These are phyloP conservation scores for Knoxdaviesia capensis DNA, from an alignment of 2,329 filamentous ascomycete genomes.

Conservation along the genomic window DNA sequence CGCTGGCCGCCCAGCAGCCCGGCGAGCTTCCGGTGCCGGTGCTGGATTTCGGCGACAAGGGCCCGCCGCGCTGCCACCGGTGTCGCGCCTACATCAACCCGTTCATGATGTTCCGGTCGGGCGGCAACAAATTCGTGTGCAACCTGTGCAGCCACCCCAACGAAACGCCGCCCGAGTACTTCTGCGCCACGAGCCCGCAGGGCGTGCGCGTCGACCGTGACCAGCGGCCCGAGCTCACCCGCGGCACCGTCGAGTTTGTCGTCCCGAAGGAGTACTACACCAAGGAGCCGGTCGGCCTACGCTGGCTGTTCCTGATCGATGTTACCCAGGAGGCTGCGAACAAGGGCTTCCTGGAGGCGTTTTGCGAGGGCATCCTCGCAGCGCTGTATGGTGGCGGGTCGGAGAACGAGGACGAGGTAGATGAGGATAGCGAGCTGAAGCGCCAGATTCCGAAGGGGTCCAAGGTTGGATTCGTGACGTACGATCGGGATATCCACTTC, in stretches of 20 bases:
- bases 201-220: conserved; percentile 75
- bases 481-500: conserved; percentile 92
- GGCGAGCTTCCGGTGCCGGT: conserved; percentile 81
- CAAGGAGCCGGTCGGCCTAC: conserved; percentile 72
- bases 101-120: conserved; percentile 92
- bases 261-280: conserved; percentile 99
- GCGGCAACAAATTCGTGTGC: conserved; percentile 92
- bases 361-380: conserved; percentile 71
- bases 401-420: conserved; percentile 21
- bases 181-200: conserved; percentile 71
- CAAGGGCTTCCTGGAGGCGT: conserved; percentile 74
- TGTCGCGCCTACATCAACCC: conserved; percentile 97
- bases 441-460: conserved; percentile 52
- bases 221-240: conserved; percentile 71
- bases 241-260: conserved; percentile 86
- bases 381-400: conserved; percentile 58
- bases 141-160: conserved; percentile 97
- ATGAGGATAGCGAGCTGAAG: conserved; percentile 25
- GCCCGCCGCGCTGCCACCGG: conserved; percentile 77
- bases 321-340: conserved; percentile 82
- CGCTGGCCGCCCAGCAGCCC: conserved; percentile 60
- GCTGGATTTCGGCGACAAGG: conserved; percentile 80
- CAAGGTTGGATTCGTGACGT: conserved; percentile 89
- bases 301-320: conserved; percentile 83
- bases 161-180: conserved; percentile 78